A percentile compares a stretch with the other conserved stretches of the same genome.
Conservation (phyloP, 2,329 filamentous ascomycete species). For the Ophiostoma triangulosporum region DNA sequence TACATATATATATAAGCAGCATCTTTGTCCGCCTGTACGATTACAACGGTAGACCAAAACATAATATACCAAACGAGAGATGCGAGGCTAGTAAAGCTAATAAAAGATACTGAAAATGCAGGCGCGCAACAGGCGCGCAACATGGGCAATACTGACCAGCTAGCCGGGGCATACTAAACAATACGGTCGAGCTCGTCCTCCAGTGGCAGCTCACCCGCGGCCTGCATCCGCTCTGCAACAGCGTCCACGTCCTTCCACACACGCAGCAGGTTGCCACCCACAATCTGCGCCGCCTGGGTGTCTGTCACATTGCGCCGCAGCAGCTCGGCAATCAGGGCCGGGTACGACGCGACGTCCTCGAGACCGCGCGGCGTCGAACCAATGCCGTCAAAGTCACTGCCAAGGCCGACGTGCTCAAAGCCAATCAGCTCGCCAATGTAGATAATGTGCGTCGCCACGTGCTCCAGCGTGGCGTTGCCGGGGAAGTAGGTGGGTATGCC, state of each 20-base stretch:
- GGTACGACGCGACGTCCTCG: slow-evolving; percentile 76
- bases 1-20: not conserved
- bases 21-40: not conserved
- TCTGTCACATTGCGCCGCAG: slow-evolving; percentile 62
- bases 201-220: slow-evolving; percentile 35
- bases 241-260: slow-evolving; percentile 72
- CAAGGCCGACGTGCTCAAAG: slow-evolving; percentile 76
- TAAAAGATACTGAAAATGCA: too few relatives aligned
- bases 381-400: slow-evolving; percentile 83
- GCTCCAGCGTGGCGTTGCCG: slow-evolving; percentile 56
- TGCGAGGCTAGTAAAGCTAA: too few relatives aligned
- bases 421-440: slow-evolving; percentile 75
- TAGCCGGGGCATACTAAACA: not conserved
- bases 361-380: slow-evolving; percentile 52
- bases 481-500: slow-evolving; percentile 57
- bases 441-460: slow-evolving; percentile 67
- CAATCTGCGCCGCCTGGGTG: slow-evolving; percentile 58
- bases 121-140: too few relatives aligned
- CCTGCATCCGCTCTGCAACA: slow-evolving; percentile 54
- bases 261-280: slow-evolving; percentile 66
- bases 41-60: not conserved
- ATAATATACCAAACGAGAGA: not conserved
- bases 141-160: not conserved
- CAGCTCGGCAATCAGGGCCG: slow-evolving; percentile 62
- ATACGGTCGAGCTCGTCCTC: slow-evolving; percentile 34